Evolutionary conservation across 1,284 basidiomycete genomes (phyloP).

Genomic region (Ceratobasidium sp.): DNA sequence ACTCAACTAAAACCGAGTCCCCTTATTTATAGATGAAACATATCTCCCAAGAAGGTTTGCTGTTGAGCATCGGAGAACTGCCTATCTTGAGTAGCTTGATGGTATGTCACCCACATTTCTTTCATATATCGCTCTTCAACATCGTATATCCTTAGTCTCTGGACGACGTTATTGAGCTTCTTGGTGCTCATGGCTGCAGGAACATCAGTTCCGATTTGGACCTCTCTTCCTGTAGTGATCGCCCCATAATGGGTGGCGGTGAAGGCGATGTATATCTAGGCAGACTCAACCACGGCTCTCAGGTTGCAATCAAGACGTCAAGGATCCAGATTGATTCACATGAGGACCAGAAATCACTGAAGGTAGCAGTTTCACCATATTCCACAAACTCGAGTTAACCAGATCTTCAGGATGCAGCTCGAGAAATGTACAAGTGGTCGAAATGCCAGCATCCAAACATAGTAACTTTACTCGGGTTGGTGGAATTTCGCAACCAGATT

Average conservation of each 20-base stretch:
- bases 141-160: no score
- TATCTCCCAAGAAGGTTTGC: no score
- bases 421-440: conserved; percentile 15
- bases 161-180: neutral
- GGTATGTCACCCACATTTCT: no score
- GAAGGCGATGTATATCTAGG: conserved; percentile 9
- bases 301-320: conserved; percentile 8
- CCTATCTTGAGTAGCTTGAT: no score
- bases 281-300: neutral
- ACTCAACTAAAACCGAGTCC: no score
- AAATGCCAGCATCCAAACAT: conserved; percentile 8
- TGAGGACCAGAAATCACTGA: neutral
- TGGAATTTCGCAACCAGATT: neutral
- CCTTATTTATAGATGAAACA: no score
- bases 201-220: conserved; percentile 1
- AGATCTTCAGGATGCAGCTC: neutral
- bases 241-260: neutral
- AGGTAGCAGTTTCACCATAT: neutral
- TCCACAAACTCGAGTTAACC: neutral
- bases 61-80: no score
- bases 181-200: neutral
- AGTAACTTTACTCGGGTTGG: neutral
- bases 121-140: no score
- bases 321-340: neutral
- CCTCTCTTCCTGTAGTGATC: neutral